Conservation (phyloP, 1,139 yeast genomes). For the Yamadazyma pseudoaaseri region DNA sequence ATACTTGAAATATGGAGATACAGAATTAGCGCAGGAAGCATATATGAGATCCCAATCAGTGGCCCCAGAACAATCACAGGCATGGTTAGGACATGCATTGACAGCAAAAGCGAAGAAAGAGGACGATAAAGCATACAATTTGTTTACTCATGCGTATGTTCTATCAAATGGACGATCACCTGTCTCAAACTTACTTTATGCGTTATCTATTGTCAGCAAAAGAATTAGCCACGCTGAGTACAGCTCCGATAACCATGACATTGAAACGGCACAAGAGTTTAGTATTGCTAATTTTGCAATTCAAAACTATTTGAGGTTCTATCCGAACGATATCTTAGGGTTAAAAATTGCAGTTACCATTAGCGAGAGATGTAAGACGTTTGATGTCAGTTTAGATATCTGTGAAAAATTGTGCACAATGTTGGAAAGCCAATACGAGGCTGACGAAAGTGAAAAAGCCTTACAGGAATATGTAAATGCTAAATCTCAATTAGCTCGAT, state of each 20-base stretch:
- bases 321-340: conserved; percentile 65
- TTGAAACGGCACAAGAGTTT: conserved; percentile 62
- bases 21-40: conserved; percentile 70
- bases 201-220: conserved; percentile 52
- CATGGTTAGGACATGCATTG: conserved; percentile 90
- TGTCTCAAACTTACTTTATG: conserved; percentile 72
- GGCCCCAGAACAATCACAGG: conserved; percentile 71
- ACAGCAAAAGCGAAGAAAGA: conserved; percentile 63
- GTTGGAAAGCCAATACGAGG: conserved; percentile 61
- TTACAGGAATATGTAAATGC: conserved; percentile 55
- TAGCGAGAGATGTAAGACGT: conserved; percentile 73
- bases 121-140: conserved; percentile 44
- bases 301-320: conserved; percentile 64
- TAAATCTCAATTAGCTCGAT: conserved; percentile 69
- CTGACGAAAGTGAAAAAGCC: conserved; percentile 46
- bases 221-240: conserved; percentile 26
- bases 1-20: conserved; percentile 67
- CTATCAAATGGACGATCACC: conserved; percentile 73
- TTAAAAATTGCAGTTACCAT: conserved; percentile 55
- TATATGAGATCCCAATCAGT: conserved; percentile 74
- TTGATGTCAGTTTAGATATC: conserved; percentile 48
- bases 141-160: conserved; percentile 76
- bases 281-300: conserved; percentile 72
- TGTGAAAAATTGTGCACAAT: conserved; percentile 47
- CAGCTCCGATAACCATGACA: conserved; percentile 47